Conservation (phyloP, 2,329 filamentous ascomycete species). For the Alternaria rosae region DNA sequence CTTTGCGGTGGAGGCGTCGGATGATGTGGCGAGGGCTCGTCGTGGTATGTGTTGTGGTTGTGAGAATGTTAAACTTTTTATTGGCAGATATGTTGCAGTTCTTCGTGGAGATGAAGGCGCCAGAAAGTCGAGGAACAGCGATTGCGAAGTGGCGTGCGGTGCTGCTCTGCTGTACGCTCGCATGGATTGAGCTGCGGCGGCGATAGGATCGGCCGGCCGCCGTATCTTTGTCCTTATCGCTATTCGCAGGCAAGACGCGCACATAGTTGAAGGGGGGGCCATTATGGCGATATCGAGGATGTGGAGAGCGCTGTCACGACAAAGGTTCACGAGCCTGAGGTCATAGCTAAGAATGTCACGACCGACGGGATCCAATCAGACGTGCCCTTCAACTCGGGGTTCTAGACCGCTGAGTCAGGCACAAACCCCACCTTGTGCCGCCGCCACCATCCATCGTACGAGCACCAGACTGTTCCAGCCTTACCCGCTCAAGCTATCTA, state of each 20-base stretch:
- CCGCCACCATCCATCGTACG: conserved; percentile 20
- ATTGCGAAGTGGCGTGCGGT: conserved; percentile 29
- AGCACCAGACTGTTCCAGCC: conserved; percentile 15
- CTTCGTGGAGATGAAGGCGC: conserved; percentile 25
- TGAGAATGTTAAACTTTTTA: neutral
- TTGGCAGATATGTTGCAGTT: neutral
- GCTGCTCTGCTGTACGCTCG: conserved; percentile 31
- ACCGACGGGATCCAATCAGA: conserved; percentile 19
- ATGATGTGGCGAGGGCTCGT: conserved; percentile 45
- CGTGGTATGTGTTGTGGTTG: conserved; percentile 43
- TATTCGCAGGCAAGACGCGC: conserved; percentile 41
- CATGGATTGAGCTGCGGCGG: conserved; percentile 5
- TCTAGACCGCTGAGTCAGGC: conserved; percentile 28
- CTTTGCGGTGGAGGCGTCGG: conserved; percentile 31
- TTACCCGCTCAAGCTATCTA: conserved; percentile 14
- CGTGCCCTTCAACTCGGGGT: neutral
- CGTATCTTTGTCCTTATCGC: conserved; percentile 14
- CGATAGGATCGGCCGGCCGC: conserved; percentile 3
- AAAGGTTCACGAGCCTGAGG: conserved; percentile 15
- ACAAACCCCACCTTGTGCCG: conserved; percentile 14
- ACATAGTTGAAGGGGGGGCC: conserved; percentile 40
- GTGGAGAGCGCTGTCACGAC: neutral
- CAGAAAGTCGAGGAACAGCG: conserved; percentile 44
- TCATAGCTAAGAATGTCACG: conserved; percentile 21
- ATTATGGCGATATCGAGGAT: conserved; percentile 19